phyloP scores from a whole-genome alignment of 2,329 filamentous ascomycete genomes.

The Ascochyta clinopodiicola region DNA sequence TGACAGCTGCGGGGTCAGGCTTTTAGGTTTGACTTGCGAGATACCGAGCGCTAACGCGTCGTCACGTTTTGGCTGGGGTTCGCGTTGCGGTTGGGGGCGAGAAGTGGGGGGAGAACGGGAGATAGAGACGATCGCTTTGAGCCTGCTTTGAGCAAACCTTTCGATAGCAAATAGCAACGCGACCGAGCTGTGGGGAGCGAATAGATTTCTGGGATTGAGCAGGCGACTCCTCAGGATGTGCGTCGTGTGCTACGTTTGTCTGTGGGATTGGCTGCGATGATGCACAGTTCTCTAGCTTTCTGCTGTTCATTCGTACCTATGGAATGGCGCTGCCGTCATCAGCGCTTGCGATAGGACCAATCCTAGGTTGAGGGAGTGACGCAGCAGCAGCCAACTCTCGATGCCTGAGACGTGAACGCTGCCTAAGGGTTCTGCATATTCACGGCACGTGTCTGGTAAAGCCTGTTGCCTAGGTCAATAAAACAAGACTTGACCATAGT shows the following conservation, averaged over 20 bases:
- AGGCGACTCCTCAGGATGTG: background rate
- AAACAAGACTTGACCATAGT: too few species aligned
- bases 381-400: too few species aligned
- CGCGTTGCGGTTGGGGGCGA: conserved; percentile 5
- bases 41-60: conserved; percentile 12
- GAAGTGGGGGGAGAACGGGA: conserved; percentile 1
- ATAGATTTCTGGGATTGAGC: background rate
- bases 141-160: background rate
- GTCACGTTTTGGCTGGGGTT: conserved; percentile 17
- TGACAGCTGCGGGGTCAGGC: conserved; percentile 3
- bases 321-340: background rate
- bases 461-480: too few species aligned
- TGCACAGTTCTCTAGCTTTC: background rate
- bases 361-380: too few species aligned
- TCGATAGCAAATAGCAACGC: background rate
- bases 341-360: background rate
- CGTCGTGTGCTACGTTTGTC: conserved; percentile 12
- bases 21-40: background rate
- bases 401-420: too few species aligned
- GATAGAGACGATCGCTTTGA: background rate
- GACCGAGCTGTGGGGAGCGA: background rate
- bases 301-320: background rate
- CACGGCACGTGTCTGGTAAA: too few species aligned
- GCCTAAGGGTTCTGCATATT: too few species aligned
- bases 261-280: background rate